Base-by-base conservation (phyloP, 2,329 filamentous ascomycete genomes). In the Rosellinia necatrix region DNA sequence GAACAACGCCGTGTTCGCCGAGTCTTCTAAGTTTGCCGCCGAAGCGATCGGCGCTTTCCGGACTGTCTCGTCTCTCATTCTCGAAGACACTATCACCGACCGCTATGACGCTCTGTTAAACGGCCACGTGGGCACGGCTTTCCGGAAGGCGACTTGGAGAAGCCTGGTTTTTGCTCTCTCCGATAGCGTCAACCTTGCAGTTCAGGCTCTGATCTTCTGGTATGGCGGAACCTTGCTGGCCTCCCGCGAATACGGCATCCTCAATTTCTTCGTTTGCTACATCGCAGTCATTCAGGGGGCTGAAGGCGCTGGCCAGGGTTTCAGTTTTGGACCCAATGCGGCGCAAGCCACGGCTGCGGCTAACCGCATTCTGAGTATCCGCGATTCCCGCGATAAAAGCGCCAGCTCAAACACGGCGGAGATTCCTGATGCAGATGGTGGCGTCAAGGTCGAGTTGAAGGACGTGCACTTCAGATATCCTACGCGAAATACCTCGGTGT, bases 1-100 rank as follows among this genome's bases (percentile, higher is more conserved):
- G 78, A 89, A 88, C 61, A 80, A 82, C 1, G 79, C 78, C 9
- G 85, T 90, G 0, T 91, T 90, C 62, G 79, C 82, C 13, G 83
- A 88, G 62, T 90, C 86, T 65, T 89, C 88, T 17, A 84, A 89
- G 64, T 91, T 91, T 63, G 89, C 87, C 0, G 83, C 87, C 1
- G 89, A 92, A 69, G 83, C 88, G 3, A 89, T 92, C 35, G 81
- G 85, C 1, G 88, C 88, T 0, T 90, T 90, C 69, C 80, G 89
- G 8, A 92, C 89, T 0, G 89, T 92, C 4, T 76, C 86, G 0
- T 81, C 87, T 1, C 76, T 92, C 15, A 89, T 86, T 1, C 81
- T 92, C 66, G 89, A 92, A 67, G 78, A 85, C 54, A 75, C 78
- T 12, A 89, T 91, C 56, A 77, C 81, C 37, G 66, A 77, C 3